These are phyloP conservation scores for Leccinellum rugosiceps DNA, from an alignment of 768 basidiomycete species.

Conservation along the genomic window DNA sequence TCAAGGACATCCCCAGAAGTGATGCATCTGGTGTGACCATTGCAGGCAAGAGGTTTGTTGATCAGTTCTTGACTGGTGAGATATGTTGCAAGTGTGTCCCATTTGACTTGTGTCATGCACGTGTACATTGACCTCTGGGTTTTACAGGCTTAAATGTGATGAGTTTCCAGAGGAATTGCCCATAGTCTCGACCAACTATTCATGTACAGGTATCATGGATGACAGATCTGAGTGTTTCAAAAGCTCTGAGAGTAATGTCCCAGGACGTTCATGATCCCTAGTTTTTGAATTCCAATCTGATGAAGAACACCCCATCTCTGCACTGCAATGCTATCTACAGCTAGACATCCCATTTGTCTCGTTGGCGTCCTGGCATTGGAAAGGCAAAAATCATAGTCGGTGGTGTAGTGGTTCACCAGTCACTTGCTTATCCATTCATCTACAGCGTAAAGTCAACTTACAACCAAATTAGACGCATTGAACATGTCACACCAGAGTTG, in stretches of 20 bases:
- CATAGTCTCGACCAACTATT: slow-evolving; percentile 77
- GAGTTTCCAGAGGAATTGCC: slow-evolving; percentile 80
- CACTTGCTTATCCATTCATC: neutral
- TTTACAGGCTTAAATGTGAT: slow-evolving; percentile 65
- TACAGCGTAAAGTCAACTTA: slow-evolving; percentile 86
- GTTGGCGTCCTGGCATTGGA: slow-evolving; percentile 90
- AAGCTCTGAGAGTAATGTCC: neutral
- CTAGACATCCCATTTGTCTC: slow-evolving; percentile 74
- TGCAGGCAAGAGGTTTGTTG: slow-evolving; percentile 57
- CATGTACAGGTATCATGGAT: slow-evolving; percentile 80
- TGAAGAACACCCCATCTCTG: slow-evolving; percentile 79
- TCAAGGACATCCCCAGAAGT: slow-evolving; percentile 58
- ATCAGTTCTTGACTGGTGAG: slow-evolving; percentile 78
- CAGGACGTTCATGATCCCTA: slow-evolving; percentile 34
- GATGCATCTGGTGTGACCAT: slow-evolving; percentile 30
- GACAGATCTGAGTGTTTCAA: slow-evolving; percentile 38
- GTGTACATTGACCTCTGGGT: slow-evolving; percentile 21
- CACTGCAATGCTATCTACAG: slow-evolving; percentile 80
- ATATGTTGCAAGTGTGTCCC: slow-evolving; percentile 61
- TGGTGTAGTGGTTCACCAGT: neutral
- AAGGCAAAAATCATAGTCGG: slow-evolving; percentile 96
- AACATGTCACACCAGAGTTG: slow-evolving; percentile 83
- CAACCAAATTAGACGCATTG: slow-evolving; percentile 79
- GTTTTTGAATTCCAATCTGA: slow-evolving; percentile 84
- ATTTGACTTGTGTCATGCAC: neutral